Evolutionary conservation across 2,329 filamentous ascomycete species (phyloP).

Genomic region (Aspergillus hortae): DNA sequence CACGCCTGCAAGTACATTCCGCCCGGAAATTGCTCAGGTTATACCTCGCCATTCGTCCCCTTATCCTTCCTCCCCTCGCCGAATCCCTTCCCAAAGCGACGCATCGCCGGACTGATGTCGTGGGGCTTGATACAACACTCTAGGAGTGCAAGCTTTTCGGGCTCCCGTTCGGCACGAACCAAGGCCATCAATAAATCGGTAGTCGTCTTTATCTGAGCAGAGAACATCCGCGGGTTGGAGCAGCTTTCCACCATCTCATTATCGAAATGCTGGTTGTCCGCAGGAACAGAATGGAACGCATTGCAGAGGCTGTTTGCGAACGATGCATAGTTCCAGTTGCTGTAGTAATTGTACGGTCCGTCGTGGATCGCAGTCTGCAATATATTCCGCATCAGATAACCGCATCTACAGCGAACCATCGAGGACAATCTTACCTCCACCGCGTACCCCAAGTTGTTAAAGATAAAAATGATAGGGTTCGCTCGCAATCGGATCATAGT

Average conservation of each 20-base stretch:
- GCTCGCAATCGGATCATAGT: constrained; percentile 7
- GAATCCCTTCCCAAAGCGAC: background rate
- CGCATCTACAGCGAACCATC: background rate
- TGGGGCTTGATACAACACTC: constrained; percentile 5
- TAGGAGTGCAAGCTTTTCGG: constrained; percentile 2
- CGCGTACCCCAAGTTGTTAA: constrained; percentile 9
- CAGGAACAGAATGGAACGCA: background rate
- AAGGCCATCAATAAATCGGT: background rate
- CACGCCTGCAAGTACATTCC: no score
- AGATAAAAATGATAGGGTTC: constrained; percentile 7
- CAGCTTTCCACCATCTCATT: background rate
- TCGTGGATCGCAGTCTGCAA: constrained; percentile 7
- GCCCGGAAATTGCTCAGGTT: no score
- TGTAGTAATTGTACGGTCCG: constrained; percentile 7
- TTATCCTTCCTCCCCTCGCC: no score
- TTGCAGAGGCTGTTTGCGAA: background rate
- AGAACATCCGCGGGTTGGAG: background rate
- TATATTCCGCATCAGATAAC: no score
- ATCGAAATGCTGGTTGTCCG: background rate
- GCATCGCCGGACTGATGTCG: constrained; percentile 1
- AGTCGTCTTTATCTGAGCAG: constrained; percentile 6
- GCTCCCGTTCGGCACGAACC: background rate
- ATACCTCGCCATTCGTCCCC: no score
- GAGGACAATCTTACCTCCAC: constrained; percentile 4
- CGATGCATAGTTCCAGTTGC: constrained; percentile 6